Evolutionary conservation across 371 early-diverging fungal species (phyloP).

Genomic region (Rhizopus sp.): DNA sequence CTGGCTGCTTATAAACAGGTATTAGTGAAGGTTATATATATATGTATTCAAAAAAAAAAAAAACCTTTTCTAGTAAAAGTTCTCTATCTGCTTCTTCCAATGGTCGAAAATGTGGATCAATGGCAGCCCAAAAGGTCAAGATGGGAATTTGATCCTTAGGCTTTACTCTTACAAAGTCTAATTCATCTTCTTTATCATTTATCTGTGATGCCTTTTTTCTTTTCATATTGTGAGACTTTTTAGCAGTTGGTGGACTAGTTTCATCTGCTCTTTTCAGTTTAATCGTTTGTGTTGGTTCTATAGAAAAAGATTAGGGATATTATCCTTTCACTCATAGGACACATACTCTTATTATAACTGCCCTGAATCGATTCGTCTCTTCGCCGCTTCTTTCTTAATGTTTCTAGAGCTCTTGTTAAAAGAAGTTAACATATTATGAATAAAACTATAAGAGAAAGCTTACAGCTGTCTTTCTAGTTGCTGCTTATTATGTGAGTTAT

Average conservation of each 20-base stretch:
- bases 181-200: constrained; percentile 13
- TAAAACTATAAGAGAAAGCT: constrained; percentile 1
- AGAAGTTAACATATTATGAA: neutral
- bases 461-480: constrained; percentile 28
- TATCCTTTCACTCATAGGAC: neutral
- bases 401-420: constrained; percentile 20
- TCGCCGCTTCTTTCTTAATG: constrained; percentile 22
- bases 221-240: constrained; percentile 25
- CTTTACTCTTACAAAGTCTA: constrained; percentile 50
- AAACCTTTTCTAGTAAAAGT: constrained; percentile 61
- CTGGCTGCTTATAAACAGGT: constrained; percentile 18
- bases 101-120: constrained; percentile 85
- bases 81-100: constrained; percentile 83
- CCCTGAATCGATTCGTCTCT: constrained; percentile 17
- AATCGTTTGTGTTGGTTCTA: constrained; percentile 26
- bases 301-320: neutral
- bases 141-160: constrained; percentile 79
- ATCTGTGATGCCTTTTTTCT: constrained; percentile 19
- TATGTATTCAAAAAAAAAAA: neutral
- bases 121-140: constrained; percentile 74
- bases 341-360: constrained; percentile 14
- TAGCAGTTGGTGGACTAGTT: constrained; percentile 15
- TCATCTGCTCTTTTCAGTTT: constrained; percentile 33
- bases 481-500: constrained; percentile 14
- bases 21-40: neutral